These are phyloP conservation scores for Plenodomus tracheiphilus DNA, from an alignment of 2,329 filamentous ascomycete genomes.

Conservation along the genomic window DNA sequence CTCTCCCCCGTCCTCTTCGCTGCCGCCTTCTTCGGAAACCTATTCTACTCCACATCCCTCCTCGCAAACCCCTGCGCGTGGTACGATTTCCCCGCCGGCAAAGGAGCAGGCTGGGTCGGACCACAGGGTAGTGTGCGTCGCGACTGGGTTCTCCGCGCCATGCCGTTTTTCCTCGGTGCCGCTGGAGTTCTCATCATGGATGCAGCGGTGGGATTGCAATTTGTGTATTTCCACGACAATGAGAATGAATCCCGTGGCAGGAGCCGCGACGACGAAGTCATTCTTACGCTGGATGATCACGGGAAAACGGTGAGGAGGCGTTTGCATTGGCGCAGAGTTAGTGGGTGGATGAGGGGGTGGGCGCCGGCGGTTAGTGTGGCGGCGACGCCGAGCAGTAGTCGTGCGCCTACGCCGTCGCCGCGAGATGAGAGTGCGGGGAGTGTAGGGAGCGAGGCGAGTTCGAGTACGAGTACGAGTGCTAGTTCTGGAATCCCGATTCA, in stretches of 20 bases:
- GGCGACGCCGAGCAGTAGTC: constrained; percentile 36
- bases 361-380: constrained; percentile 56
- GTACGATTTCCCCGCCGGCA: constrained; percentile 56
- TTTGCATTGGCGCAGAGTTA: constrained; percentile 61
- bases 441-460: constrained; percentile 8
- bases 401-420: constrained; percentile 32
- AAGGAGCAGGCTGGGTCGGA: constrained; percentile 64
- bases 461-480: constrained; percentile 8
- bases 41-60: constrained; percentile 67
- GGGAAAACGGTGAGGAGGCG: constrained; percentile 35
- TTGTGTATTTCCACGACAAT: constrained; percentile 60
- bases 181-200: constrained; percentile 67
- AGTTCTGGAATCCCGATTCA: constrained; percentile 23
- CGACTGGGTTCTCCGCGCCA: constrained; percentile 61
- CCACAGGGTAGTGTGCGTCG: constrained; percentile 56
- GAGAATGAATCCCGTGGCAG: constrained; percentile 14
- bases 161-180: constrained; percentile 68
- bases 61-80: constrained; percentile 67
- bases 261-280: constrained; percentile 48
- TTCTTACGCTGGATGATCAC: constrained; percentile 49
- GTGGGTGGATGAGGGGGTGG: constrained; percentile 69
- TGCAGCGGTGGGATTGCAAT: constrained; percentile 65
- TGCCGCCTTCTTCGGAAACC: constrained; percentile 68
- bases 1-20: constrained; percentile 66
- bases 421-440: constrained; percentile 14